Conservation (phyloP, 257 asterid species). For the Solanum clarkiae region DNA sequence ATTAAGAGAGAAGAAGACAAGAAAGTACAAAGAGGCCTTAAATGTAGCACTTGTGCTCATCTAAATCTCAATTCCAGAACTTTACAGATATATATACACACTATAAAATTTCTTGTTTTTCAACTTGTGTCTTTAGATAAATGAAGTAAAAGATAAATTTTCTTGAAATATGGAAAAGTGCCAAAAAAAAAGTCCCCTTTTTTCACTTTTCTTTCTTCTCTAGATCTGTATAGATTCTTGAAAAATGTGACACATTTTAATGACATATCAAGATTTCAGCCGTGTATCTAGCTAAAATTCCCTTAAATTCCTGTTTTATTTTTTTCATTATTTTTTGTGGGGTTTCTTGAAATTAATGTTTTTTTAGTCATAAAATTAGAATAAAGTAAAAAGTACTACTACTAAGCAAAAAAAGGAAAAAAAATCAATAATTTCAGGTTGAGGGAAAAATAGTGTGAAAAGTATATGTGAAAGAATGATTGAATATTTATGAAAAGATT, state of each 20-base stretch:
- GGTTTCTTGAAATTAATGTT: not conserved
- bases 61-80: not conserved
- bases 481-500: not conserved
- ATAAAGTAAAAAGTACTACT: too few relatives aligned
- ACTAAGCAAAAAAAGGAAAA: too few relatives aligned
- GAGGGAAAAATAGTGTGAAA: not conserved
- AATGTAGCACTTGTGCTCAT: not conserved
- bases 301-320: not conserved
- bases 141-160: not conserved
- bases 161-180: not conserved
- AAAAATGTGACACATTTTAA: not conserved
- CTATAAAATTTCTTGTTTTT: not conserved
- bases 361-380: not conserved
- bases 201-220: not conserved
- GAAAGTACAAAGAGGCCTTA: not conserved
- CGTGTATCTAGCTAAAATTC: not conserved
- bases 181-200: not conserved
- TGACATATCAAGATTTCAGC: not conserved
- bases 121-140: not conserved
- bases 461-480: not conserved
- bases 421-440: not conserved
- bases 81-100: not conserved
- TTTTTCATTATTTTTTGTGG: not conserved
- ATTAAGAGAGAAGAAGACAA: not conserved
- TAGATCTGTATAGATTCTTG: not conserved